Evolutionary conservation across 768 basidiomycete genomes (phyloP).

Genomic region (Clavaria fumosa): DNA sequence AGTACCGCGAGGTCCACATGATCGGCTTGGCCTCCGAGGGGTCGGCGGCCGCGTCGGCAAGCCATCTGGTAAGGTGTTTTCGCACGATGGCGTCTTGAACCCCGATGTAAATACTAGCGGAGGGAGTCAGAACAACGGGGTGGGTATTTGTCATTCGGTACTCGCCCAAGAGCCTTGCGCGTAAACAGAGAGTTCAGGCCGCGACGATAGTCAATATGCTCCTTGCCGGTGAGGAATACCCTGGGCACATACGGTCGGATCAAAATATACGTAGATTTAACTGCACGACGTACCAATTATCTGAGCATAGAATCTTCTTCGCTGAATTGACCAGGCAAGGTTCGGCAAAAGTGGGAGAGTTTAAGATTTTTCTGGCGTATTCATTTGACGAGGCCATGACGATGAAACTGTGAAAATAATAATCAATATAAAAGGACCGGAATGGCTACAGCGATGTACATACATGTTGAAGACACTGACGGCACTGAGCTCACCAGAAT

Average conservation of each 20-base stretch:
- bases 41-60: constrained; percentile 35
- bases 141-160: constrained; percentile 9
- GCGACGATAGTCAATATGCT: constrained; percentile 86
- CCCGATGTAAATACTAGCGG: constrained; percentile 58
- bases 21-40: constrained; percentile 39
- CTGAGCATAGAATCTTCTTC: constrained; percentile 66
- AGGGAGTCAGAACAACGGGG: constrained; percentile 3
- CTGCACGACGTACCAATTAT: constrained; percentile 59
- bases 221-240: constrained; percentile 96
- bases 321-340: constrained; percentile 90
- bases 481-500: constrained; percentile 73
- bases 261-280: background rate
- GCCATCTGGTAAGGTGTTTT: constrained; percentile 62
- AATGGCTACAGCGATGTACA: constrained; percentile 15
- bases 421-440: constrained; percentile 3
- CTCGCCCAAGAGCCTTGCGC: constrained; percentile 78
- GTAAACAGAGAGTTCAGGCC: constrained; percentile 88
- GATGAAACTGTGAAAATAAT: constrained; percentile 73
- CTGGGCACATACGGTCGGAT: constrained; percentile 22
- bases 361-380: constrained; percentile 87
- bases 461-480: constrained; percentile 98
- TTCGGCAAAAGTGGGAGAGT: constrained; percentile 84
- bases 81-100: constrained; percentile 78
- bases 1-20: constrained; percentile 83
- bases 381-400: constrained; percentile 95